A percentile compares a stretch with the other conserved stretches of the same genome.
These are phyloP conservation scores for Boletus pseudo-olivaceus DNA, from an alignment of 768 basidiomycete genomes.

Conservation along the genomic window DNA sequence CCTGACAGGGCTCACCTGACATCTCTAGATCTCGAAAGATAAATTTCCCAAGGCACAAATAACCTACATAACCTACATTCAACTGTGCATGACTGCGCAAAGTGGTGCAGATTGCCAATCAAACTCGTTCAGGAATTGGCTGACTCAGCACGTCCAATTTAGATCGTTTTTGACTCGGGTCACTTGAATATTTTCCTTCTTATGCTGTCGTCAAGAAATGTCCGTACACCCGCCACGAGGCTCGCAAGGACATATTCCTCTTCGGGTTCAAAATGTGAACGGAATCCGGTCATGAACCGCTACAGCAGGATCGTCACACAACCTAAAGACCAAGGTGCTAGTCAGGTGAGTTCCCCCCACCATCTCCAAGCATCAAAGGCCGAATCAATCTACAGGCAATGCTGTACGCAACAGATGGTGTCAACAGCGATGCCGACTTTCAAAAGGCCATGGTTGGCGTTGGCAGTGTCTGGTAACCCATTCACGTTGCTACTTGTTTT, in stretches of 20 bases:
- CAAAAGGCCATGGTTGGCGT: slow-evolving; percentile 97
- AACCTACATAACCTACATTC: background rate
- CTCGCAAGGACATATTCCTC: slow-evolving; percentile 37
- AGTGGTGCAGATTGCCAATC: background rate
- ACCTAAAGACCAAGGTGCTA: slow-evolving; percentile 93
- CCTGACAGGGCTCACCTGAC: background rate
- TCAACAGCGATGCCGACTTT: slow-evolving; percentile 77
- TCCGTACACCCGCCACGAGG: slow-evolving; percentile 8
- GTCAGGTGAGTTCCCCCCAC: slow-evolving; percentile 54
- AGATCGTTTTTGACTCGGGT: background rate
- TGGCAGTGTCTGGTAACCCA: slow-evolving; percentile 87
- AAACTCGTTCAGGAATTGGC: background rate
- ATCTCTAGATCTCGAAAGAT: background rate
- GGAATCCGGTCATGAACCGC: slow-evolving; percentile 52
- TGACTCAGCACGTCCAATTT: slow-evolving; percentile 13
- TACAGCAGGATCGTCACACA: slow-evolving; percentile 83
- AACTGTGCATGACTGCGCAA: background rate
- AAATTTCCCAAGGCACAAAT: background rate
- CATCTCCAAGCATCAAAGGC: background rate
- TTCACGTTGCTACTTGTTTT: slow-evolving; percentile 1
- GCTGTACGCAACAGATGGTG: slow-evolving; percentile 97
- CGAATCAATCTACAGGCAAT: slow-evolving; percentile 63
- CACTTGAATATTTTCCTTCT: background rate
- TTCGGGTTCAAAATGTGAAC: slow-evolving; percentile 37
- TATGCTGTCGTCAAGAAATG: slow-evolving; percentile 25